Evolutionary conservation across 257 asterid genomes (phyloP).

Genomic region (Solanum etuberosum): DNA sequence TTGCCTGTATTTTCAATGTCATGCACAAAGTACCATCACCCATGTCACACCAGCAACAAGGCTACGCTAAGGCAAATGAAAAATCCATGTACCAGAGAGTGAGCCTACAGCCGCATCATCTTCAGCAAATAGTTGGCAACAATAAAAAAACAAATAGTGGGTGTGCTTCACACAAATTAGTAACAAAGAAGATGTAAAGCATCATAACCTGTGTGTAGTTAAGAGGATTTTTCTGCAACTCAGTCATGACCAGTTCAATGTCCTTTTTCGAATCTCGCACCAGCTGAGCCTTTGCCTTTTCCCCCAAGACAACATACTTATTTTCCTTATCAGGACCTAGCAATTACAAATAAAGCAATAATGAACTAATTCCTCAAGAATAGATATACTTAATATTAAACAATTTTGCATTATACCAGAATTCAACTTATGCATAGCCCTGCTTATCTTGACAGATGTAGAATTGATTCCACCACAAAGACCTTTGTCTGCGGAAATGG

Average conservation of each 20-base stretch:
- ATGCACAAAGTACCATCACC: neutral
- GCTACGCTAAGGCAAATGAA: neutral
- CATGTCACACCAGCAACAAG: neutral
- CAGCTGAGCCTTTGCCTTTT: conserved; percentile 92
- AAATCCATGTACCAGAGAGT: neutral
- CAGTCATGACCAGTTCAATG: conserved; percentile 59
- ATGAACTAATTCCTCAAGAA: neutral
- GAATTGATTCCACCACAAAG: conserved; percentile 99
- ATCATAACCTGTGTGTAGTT: conserved; percentile 81
- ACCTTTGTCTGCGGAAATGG: conserved; percentile 91
- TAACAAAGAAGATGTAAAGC: neutral
- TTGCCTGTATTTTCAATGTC: neutral
- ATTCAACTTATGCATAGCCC: conserved; percentile 57
- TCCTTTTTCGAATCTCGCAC: conserved; percentile 73
- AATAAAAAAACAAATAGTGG: neutral
- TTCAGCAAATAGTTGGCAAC: neutral
- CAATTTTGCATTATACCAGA: conserved; percentile 35
- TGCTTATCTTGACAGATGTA: conserved; percentile 86
- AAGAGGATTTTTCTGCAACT: conserved; percentile 88
- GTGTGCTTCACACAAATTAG: neutral
- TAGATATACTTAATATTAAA: neutral
- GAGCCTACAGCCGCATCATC: neutral
- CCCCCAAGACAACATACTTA: conserved; percentile 84
- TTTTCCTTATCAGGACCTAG: conserved; percentile 80
- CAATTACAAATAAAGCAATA: neutral